Base-by-base conservation (phyloP, 495 filamentous ascomycete species). In the Aspergillus taichungensis region DNA sequence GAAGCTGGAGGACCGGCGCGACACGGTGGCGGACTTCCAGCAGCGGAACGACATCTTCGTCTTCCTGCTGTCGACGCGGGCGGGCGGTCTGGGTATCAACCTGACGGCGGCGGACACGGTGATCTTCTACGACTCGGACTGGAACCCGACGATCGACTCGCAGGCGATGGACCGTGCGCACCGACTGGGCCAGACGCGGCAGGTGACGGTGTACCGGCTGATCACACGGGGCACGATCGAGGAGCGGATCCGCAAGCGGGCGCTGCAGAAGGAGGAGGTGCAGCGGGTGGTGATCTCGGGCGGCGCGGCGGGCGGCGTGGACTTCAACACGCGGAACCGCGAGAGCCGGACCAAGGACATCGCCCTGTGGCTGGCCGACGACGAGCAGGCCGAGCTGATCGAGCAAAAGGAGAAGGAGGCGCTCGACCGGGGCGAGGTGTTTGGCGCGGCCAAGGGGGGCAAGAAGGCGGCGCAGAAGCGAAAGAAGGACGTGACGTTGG, bases 91-190 rank as follows among this genome's bases (percentile, higher is more conserved):
- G 30, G 92, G 92, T 67, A 97, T 98, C 75, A 98, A 98, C 60
- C 72, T 98, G 52, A 98, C 92, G 1, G 81, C 83, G 13, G 92
- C 86, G 35, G 79, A 84, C 53, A 98, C 91, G 6, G 92, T 98
- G 62, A 98, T 98, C 61, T 98, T 98, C 77, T 98, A 98, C 74
- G 92, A 98, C 56, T 94, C 87, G 8, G 92, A 98, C 61, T 98
- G 92, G 92, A 98, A 98, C 63, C 92, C 92, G 27, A 98, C 92
- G 12, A 97, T 98, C 56, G 92, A 98, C 64, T 90, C 84, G 18
- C 92, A 98, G 60, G 92, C 92, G 61, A 97, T 97, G 94, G 92
- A 98, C 64, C 88, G 92, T 57, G 92, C 92, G 18, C 92, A 98
- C 74, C 88, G 92, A 74, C 83, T 98, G 13, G 92, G 92, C 34